Percentiles rank a stretch among this genome's conserved stretches.
phyloP scores from a whole-genome alignment of 1,139 yeast genomes.

The Candida glucosophila region DNA sequence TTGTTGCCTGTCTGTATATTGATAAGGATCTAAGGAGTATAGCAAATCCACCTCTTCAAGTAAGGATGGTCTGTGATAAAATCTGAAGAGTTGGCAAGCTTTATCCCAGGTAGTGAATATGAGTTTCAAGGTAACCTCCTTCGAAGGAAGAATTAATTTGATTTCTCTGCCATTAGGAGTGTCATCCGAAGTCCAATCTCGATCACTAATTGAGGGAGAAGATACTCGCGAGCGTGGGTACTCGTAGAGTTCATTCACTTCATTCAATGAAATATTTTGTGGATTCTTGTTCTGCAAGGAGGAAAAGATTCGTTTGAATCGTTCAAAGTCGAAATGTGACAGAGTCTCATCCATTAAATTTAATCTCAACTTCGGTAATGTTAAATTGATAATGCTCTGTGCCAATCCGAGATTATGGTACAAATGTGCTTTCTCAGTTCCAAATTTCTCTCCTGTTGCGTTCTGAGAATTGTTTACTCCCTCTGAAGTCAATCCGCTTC shows the following conservation, averaged over 20 bases:
- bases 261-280: conserved; percentile 11
- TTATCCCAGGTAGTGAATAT: conserved; percentile 77
- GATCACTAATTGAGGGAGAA: conserved; percentile 7
- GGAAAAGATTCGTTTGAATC: conserved; percentile 17
- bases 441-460: too few species aligned
- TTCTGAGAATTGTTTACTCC: too few species aligned
- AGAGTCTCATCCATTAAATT: conserved; percentile 26
- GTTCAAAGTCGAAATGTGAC: conserved; percentile 24
- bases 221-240: conserved; percentile 12
- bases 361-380: conserved; percentile 42
- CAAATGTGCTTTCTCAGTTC: too few species aligned
- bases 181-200: conserved; percentile 13
- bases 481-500: too few species aligned
- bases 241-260: conserved; percentile 17
- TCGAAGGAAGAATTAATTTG: conserved; percentile 66
- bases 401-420: conserved; percentile 10
- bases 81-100: conserved; percentile 77
- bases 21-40: conserved; percentile 56
- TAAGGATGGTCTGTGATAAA: conserved; percentile 79
- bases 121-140: conserved; percentile 61
- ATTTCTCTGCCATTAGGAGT: conserved; percentile 31
- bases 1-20: conserved; percentile 67
- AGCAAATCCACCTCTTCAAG: conserved; percentile 42
- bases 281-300: conserved; percentile 15
- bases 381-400: conserved; percentile 26